Conservation (phyloP, 192 early-diverging fungal genomes). For the Coemansia erecta region DNA sequence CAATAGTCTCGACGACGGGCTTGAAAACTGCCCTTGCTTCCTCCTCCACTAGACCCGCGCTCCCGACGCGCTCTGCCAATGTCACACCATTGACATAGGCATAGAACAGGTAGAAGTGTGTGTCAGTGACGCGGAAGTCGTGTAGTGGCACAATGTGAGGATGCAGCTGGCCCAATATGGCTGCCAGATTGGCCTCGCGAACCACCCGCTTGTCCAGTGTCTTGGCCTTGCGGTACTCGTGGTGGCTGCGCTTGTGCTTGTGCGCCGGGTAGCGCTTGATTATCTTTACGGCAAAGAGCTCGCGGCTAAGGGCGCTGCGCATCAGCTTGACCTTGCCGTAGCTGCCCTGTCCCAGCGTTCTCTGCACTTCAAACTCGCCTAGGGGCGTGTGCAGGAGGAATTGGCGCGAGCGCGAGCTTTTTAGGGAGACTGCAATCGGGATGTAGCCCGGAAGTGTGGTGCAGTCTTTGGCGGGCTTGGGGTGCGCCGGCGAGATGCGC, state of each 20-base stretch:
- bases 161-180: slow-evolving; percentile 49
- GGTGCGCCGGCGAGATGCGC: neutral
- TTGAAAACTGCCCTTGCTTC: slow-evolving; percentile 39
- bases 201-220: slow-evolving; percentile 53
- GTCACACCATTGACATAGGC: slow-evolving; percentile 46
- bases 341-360: slow-evolving; percentile 52
- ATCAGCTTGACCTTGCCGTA: slow-evolving; percentile 58
- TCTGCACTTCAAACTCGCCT: slow-evolving; percentile 48
- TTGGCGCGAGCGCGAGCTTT: slow-evolving; percentile 38
- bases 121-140: slow-evolving; percentile 51
- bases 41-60: slow-evolving; percentile 29
- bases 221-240: slow-evolving; percentile 42
- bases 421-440: slow-evolving; percentile 44
- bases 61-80: slow-evolving; percentile 45
- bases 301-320: slow-evolving; percentile 43
- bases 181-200: slow-evolving; percentile 51
- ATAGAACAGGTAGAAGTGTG: slow-evolving; percentile 57
- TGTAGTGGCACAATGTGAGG: slow-evolving; percentile 52
- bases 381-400: slow-evolving; percentile 53
- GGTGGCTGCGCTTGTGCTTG: slow-evolving; percentile 34
- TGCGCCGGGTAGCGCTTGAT: slow-evolving; percentile 49
- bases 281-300: slow-evolving; percentile 55
- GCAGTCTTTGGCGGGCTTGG: neutral
- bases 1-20: slow-evolving; percentile 42
- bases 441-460: slow-evolving; percentile 7